These are phyloP conservation scores for Limnomonas spitsbergensis DNA, from an alignment of 139 green algal genomes.

Conservation along the genomic window DNA sequence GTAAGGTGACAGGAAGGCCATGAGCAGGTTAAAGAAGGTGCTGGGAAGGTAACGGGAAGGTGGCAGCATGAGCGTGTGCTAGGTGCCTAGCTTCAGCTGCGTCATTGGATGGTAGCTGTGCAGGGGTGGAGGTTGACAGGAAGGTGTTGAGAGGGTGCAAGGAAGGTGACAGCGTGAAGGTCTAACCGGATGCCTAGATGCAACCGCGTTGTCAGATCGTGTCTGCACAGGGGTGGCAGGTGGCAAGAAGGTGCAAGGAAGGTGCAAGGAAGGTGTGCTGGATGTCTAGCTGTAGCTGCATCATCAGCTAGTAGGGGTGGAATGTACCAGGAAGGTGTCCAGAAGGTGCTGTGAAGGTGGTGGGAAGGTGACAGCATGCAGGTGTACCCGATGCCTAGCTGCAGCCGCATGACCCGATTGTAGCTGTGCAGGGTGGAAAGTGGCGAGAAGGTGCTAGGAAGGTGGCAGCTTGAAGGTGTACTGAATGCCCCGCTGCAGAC, in stretches of 20 bases:
- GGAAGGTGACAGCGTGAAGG: too few relatives aligned
- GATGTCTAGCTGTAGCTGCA: conserved; percentile 87
- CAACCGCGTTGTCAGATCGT: conserved; percentile 87
- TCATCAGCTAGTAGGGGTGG: conserved; percentile 88
- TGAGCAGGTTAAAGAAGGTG: neutral
- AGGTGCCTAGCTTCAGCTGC: conserved; percentile 86
- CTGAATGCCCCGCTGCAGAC: conserved; percentile 87
- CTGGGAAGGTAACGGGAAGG: conserved; percentile 23
- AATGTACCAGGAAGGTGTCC: neutral
- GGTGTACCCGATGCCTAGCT: conserved; percentile 87
- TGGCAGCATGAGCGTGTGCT: too few relatives aligned
- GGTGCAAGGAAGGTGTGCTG: conserved; percentile 57
- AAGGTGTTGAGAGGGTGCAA: too few relatives aligned
- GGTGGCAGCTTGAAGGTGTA: conserved; percentile 56
- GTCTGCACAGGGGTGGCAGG: conserved; percentile 46
- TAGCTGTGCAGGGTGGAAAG: conserved; percentile 69
- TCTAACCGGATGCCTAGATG: conserved; percentile 92
- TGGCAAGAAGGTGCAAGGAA: too few relatives aligned
- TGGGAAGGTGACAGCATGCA: too few relatives aligned
- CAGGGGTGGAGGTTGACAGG: too few relatives aligned
- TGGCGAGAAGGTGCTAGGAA: neutral
- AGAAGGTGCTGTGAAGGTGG: conserved; percentile 24
- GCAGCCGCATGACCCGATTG: conserved; percentile 86
- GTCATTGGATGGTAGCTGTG: too few relatives aligned
- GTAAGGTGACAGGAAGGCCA: too few relatives aligned